These are phyloP conservation scores for Malassezia nana DNA, from an alignment of 1,284 basidiomycete species.

Conservation along the genomic window DNA sequence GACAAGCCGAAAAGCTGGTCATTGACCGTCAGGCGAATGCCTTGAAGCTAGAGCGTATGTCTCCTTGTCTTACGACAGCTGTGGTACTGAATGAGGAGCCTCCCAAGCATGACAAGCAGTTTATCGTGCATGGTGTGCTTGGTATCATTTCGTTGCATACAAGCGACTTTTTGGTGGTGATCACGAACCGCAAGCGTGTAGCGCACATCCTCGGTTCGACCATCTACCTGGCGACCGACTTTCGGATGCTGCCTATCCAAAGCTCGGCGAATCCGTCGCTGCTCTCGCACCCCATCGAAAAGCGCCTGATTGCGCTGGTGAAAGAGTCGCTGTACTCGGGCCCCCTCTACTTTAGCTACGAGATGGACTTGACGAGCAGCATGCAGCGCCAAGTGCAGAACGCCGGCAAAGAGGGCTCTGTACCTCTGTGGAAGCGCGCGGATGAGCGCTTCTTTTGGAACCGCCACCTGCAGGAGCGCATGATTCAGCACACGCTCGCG, in stretches of 20 bases:
- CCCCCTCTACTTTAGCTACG: slow-evolving; percentile 80
- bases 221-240: slow-evolving; percentile 80
- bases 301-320: slow-evolving; percentile 73
- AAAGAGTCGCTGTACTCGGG: slow-evolving; percentile 72
- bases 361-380: slow-evolving; percentile 77
- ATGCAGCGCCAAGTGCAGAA: slow-evolving; percentile 69
- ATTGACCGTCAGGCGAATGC: slow-evolving; percentile 5
- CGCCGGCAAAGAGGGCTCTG: slow-evolving; percentile 50
- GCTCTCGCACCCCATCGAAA: slow-evolving; percentile 69
- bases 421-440: slow-evolving; percentile 60
- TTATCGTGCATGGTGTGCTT: slow-evolving; percentile 31
- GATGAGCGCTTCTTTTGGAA: slow-evolving; percentile 99
- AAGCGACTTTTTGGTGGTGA: slow-evolving; percentile 74
- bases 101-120: slow-evolving; percentile 20
- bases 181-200: slow-evolving; percentile 71
- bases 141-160: slow-evolving; percentile 40
- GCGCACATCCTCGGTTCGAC: slow-evolving; percentile 73
- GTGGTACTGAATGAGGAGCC: neutral
- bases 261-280: slow-evolving; percentile 58
- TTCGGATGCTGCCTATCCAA: slow-evolving; percentile 74
- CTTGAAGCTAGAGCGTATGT: slow-evolving; percentile 8
- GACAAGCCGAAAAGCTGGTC: slow-evolving; percentile 14
- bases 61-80: neutral
- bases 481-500: slow-evolving; percentile 23
- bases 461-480: slow-evolving; percentile 54